Evolutionary conservation across 345 rosid species (phyloP), one percentile per base, ranked within the genome.

Genomic region (Eucalyptus cloeziana): DNA sequence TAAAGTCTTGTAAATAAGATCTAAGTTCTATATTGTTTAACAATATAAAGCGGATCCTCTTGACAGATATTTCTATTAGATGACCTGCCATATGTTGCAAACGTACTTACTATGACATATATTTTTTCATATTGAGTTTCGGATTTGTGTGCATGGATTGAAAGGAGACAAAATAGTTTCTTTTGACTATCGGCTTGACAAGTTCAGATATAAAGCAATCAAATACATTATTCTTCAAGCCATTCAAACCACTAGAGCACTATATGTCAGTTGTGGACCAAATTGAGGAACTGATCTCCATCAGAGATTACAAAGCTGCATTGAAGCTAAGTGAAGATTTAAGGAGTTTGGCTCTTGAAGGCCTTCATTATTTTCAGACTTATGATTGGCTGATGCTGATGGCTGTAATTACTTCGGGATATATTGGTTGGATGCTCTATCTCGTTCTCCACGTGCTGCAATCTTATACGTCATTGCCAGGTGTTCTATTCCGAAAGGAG

Each of bases 371-470:
- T 94, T 97, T 95, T 92, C 99, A 97, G 91, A 97, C 99, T 15
- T 97, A 97, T 89, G 99, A 97, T 89, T 97, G 98, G 99, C 92
- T 96, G 90, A 95, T 95, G 99, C 93, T 97, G 94, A 97, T 97
- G 99, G 94, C 96, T 86, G 91, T 93, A 40, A 93, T 97, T 67
- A 96, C 96, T 88, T 96, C 96, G 91, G 99, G 99, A 80, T 97
- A 97, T 90, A 71, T 95, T 91, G 99, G 99, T 89, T 97, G 99
- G 99, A 97, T 97, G 97, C 89, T 95, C 86, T 95, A 93, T 92
- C 96, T 97, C 76, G 90, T 95, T 91, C 94, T 97, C 89, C 99
- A 96, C 88, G 97, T 97, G 91, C 94, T 97, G 90, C 97, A 94
- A 91, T 94, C 96, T 86, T 96, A 97, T 93, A 95, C 99, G 56